A percentile compares a stretch with the other conserved stretches of the same genome.
phyloP scores from a whole-genome alignment of 805 yeast species.

The Hanseniaspora pseudoguilliermondii region DNA sequence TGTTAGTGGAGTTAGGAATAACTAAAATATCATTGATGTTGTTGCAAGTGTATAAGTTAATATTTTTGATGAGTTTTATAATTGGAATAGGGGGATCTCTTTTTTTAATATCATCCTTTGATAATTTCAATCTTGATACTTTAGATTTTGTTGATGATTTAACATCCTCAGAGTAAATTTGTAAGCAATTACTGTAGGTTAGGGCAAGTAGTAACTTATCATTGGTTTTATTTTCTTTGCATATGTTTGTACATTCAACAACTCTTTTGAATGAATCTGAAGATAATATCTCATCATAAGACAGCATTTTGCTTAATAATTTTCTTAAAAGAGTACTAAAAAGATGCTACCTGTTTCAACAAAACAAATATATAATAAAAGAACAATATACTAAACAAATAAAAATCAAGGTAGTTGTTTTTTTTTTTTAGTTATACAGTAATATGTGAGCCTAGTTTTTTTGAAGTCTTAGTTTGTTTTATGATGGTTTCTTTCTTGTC shows the following conservation, averaged over 20 bases:
- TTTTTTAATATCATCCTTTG: slow-evolving; percentile 6
- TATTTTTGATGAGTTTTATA: slow-evolving; percentile 45
- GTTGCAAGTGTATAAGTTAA: slow-evolving; percentile 24
- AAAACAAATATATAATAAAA: background rate
- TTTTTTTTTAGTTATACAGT: no score
- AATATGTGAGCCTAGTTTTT: no score
- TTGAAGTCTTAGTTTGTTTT: background rate
- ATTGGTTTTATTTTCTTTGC: background rate
- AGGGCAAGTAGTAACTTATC: slow-evolving; percentile 1
- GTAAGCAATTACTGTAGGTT: background rate
- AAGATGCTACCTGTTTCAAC: background rate
- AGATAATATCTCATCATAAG: slow-evolving; percentile 10
- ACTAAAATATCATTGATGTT: slow-evolving; percentile 7
- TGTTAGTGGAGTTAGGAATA: background rate
- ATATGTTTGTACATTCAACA: slow-evolving; percentile 3
- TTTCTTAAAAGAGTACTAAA: no score
- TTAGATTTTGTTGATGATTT: slow-evolving; percentile 3
- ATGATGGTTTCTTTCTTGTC: background rate
- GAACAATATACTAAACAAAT: no score
- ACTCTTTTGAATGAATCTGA: slow-evolving; percentile 7
- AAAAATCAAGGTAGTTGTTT: no score
- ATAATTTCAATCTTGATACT: background rate
- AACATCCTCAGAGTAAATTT: slow-evolving; percentile 1
- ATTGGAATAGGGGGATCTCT: slow-evolving; percentile 23
- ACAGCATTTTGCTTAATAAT: background rate